A percentile compares a stretch with the other conserved stretches of the same genome.
Conservation (phyloP, 1,284 basidiomycete genomes). For the Albatrellus sp. region DNA sequence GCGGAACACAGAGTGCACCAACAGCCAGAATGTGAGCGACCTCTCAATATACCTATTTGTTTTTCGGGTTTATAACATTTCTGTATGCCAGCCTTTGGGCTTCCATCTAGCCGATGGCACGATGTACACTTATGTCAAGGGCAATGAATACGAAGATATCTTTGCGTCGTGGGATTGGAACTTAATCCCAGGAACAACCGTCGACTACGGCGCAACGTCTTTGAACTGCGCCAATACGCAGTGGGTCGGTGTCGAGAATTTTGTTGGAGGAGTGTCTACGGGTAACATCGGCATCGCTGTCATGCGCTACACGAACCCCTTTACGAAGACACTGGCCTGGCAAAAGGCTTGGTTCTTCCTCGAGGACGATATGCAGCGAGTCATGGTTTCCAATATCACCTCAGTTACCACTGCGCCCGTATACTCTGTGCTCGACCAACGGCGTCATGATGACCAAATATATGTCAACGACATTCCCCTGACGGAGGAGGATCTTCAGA, state of each 20-base stretch:
- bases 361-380: conserved; percentile 44
- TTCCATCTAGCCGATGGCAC: conserved; percentile 60
- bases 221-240: conserved; percentile 30
- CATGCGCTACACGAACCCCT: conserved; percentile 54
- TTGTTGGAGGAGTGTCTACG: conserved; percentile 53
- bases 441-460: conserved; percentile 26
- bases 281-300: conserved; percentile 40
- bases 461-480: conserved; percentile 7
- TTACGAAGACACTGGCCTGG: conserved; percentile 41
- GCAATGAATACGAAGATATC: conserved; percentile 60
- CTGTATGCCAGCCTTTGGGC: conserved; percentile 34
- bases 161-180: conserved; percentile 64
- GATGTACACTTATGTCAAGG: conserved; percentile 48
- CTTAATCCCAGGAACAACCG: conserved; percentile 56
- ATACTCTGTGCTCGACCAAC: conserved; percentile 55
- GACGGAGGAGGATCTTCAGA: background rate
- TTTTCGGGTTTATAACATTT: conserved; percentile 1
- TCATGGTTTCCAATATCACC: conserved; percentile 41
- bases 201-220: conserved; percentile 41
- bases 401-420: conserved; percentile 35
- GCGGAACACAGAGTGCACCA: conserved; percentile 51
- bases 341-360: conserved; percentile 68
- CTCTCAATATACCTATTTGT: background rate
- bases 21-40: conserved; percentile 41
- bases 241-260: conserved; percentile 33